Base-by-base conservation (phyloP, 2,329 filamentous ascomycete genomes). In the Grosmannia penicillata region DNA sequence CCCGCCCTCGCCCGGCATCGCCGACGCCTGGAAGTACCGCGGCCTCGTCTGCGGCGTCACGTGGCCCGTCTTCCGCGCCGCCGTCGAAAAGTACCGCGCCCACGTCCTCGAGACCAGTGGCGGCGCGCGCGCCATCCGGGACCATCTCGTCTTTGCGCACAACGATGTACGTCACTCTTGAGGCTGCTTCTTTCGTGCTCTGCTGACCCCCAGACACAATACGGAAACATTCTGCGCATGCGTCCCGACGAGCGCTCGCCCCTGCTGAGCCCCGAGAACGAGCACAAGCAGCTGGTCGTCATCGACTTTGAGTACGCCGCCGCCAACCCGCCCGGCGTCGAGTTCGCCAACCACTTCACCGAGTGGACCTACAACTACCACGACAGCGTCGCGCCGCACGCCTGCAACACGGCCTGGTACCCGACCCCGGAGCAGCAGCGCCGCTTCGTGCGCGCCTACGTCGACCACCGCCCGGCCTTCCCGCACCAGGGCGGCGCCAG, bases 331-430 rank as follows among this genome's bases (percentile, higher is more conserved):
- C 77, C 76, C 0, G 91, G 86, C 2, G 67, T 85, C 14, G 91
- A 98, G 57, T 96, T 98, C 55, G 91, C 86, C 41, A 98, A 98
- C 56, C 91, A 98, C 59, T 98, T 98, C 59, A 82, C 84, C 1
- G 91, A 98, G 60, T 98, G 91, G 91, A 82, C 84, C 49, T 96
- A 96, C 66, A 89, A 98, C 59, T 98, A 98, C 59, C 87, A 95
- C 54, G 78, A 91, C 53, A 58, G 73, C 4, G 61, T 65, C 22
- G 61, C 60, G 24, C 65, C 84, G 0, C 75, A 74, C 61, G 72
- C 66, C 21, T 89, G 83, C 65, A 75, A 79, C 50, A 71, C 71
- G 6, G 61, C 63, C 38, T 58, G 62, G 38, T 98, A 94, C 57
- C 91, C 91, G 0, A 84, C 68, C 0, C 60, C 68, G 0, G 82